Evolutionary conservation across 2,329 filamentous ascomycete species (phyloP).

Genomic region (Meredithiella fracta): DNA sequence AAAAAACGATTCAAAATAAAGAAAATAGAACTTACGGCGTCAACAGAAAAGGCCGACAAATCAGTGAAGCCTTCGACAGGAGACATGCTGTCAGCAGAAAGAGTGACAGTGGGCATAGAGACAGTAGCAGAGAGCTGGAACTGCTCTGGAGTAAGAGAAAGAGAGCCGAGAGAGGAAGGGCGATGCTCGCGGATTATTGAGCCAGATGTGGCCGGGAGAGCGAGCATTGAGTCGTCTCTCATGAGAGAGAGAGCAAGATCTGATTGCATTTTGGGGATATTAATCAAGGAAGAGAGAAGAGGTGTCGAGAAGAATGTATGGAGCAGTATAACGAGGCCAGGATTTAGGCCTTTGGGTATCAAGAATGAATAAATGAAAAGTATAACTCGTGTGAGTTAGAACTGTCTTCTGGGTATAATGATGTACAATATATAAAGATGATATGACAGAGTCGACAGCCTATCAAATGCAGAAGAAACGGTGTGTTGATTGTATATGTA

Average conservation of each 20-base stretch:
- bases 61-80: slow-evolving; percentile 1
- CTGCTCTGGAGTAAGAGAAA: neutral
- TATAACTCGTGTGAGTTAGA: neutral
- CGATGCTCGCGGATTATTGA: slow-evolving; percentile 4
- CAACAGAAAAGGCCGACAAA: neutral
- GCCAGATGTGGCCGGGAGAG: neutral
- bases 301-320: too few relatives aligned
- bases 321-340: too few relatives aligned
- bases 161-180: neutral
- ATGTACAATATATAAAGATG: neutral
- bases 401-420: neutral
- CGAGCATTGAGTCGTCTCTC: slow-evolving; percentile 2
- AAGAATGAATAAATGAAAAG: neutral
- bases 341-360: too few relatives aligned
- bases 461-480: neutral
- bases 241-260: slow-evolving; percentile 5
- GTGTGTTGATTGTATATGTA: neutral
- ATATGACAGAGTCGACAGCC: neutral
- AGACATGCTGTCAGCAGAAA: neutral
- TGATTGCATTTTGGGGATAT: neutral
- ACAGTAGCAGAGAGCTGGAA: neutral
- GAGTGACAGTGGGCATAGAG: too few relatives aligned
- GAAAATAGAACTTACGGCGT: neutral
- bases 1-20: neutral
- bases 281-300: neutral